Conservation (phyloP, 768 basidiomycete genomes). For the Tephrocybe sp. region DNA sequence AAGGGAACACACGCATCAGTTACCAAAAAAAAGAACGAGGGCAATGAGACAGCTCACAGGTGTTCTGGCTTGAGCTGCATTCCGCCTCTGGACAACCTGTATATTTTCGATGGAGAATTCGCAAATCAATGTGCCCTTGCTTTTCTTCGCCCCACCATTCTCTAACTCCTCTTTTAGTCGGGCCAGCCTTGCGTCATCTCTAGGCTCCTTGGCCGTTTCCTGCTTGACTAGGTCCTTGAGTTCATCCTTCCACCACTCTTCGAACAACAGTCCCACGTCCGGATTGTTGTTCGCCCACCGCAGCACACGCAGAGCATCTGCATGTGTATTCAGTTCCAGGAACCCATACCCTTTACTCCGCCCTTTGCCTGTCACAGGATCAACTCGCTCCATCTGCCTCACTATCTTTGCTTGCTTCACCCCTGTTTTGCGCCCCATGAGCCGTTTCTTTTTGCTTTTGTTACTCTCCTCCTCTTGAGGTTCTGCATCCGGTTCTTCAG, state of each 20-base stretch:
- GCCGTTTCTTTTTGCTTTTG: slow-evolving; percentile 27
- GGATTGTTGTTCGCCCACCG: slow-evolving; percentile 95
- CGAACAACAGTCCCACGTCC: slow-evolving; percentile 61
- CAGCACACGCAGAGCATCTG: slow-evolving; percentile 87
- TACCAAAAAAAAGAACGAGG: not conserved
- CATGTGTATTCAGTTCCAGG: slow-evolving; percentile 84
- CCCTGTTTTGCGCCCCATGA: slow-evolving; percentile 31
- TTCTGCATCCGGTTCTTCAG: not conserved
- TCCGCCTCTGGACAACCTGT: slow-evolving; percentile 81
- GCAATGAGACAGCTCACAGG: slow-evolving; percentile 20
- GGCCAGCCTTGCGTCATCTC: slow-evolving; percentile 51
- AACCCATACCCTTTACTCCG: slow-evolving; percentile 95
- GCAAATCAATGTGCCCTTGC: slow-evolving; percentile 65
- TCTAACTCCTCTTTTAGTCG: slow-evolving; percentile 60
- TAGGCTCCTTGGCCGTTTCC: slow-evolving; percentile 47
- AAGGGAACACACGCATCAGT: not conserved
- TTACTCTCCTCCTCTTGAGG: slow-evolving; percentile 22
- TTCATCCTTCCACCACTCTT: slow-evolving; percentile 87
- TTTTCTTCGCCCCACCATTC: slow-evolving; percentile 38
- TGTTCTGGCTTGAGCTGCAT: slow-evolving; percentile 45
- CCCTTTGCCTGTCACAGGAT: slow-evolving; percentile 83
- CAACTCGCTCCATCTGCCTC: slow-evolving; percentile 85
- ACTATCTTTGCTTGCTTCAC: slow-evolving; percentile 94
- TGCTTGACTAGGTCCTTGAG: slow-evolving; percentile 54
- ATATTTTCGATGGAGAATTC: slow-evolving; percentile 97